Conservation (phyloP, 164 flowering plant genomes). For the Berberis vulgaris region DNA sequence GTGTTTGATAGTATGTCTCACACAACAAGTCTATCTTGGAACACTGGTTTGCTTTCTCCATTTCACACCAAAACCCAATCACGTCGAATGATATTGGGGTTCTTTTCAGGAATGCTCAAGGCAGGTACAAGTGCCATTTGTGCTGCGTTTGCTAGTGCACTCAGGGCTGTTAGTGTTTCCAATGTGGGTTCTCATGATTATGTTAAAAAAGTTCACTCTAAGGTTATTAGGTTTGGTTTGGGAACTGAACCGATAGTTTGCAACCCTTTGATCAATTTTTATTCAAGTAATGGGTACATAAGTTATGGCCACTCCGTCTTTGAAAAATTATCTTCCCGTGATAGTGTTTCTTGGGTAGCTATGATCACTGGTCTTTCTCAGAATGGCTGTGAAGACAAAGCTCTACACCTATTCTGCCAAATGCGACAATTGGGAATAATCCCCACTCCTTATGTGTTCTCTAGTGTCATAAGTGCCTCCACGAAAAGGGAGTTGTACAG, state of each 20-base stretch:
- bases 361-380: constrained; percentile 5
- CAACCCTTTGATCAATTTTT: constrained; percentile 4
- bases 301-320: not conserved
- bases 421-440: not conserved
- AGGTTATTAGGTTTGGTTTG: constrained; percentile 1
- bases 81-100: no score
- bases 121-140: constrained; percentile 6
- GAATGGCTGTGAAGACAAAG: constrained; percentile 5
- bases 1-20: not conserved
- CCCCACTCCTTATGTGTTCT: constrained; percentile 4
- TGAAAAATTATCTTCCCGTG: not conserved
- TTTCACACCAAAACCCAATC: no score
- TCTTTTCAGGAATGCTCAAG: constrained; percentile 4
- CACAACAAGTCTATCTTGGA: no score
- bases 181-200: not conserved
- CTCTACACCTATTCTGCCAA: constrained; percentile 1
- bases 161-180: constrained; percentile 18
- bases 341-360: constrained; percentile 7
- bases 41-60: no score
- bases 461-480: constrained; percentile 5
- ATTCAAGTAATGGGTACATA: constrained; percentile 1
- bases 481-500: not conserved
- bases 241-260: not conserved
- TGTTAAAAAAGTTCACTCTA: constrained; percentile 4
- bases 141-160: constrained; percentile 12